Base-by-base conservation (phyloP, 2,329 filamentous ascomycete genomes). In the Xylariaceae sp. region DNA sequence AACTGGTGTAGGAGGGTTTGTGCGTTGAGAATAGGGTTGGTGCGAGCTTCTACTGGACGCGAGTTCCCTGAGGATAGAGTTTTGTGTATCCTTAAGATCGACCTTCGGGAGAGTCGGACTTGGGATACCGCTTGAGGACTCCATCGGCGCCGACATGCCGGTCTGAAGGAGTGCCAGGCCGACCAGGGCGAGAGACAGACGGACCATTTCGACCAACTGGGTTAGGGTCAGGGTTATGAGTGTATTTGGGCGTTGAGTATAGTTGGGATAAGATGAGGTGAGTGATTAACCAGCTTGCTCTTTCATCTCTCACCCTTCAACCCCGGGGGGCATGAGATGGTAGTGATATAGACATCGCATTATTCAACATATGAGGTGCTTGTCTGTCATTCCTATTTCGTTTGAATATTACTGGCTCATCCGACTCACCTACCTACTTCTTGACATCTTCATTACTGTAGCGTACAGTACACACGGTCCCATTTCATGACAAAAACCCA, bases 131-230 rank as follows among this genome's bases (percentile, higher is more conserved):
- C 31, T 55, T 12, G 51, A 41, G 26, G 32, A 6, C 2, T 9
- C 43, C 6, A 56, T 19, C 2, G 60, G 60, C 34, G 54, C 26
- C 29, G 60, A 48, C 6, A 44, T 44, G 47, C 44, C 51, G 27
- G 30, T 49, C 19, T 60, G 59, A 34, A 58, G 48, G n/a, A 62
- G 50, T 6, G 50, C 56, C 1, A 54, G 54, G 12, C 32, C 49
- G 45, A 62, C 39, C 3, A 62, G 32, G 34, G 54, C 47, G 44
- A 62, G 41, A 3, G 47, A 55, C 27, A 60, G 41, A 29, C 58
- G 60, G 19, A 48, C 58, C 60, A 62, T 62, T 35, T 53, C 54
- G 40, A 37, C 8, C 5, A 35, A 11, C 9, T 35, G 51, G 11
- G 26, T 11, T 55, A 30, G 2, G n/a, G 34, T 32, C 9, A 27